A percentile compares a stretch with the other conserved stretches of the same genome.
phyloP scores from a whole-genome alignment of 108 stramenopile genomes.

The Seminavis robusta region DNA sequence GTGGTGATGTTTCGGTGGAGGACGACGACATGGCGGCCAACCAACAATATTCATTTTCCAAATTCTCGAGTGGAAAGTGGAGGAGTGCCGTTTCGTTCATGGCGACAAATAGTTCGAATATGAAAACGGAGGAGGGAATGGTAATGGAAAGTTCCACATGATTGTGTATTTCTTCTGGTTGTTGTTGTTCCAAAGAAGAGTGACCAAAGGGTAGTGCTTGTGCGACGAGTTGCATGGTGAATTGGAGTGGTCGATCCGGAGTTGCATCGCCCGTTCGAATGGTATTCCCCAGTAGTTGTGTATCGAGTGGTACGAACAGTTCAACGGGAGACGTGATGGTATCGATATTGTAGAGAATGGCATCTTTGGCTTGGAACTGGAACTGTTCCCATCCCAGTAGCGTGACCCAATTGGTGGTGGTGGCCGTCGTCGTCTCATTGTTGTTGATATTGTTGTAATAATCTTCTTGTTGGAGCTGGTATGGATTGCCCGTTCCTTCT shows the following conservation, averaged over 20 bases:
- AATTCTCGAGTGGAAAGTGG: conserved; percentile 57
- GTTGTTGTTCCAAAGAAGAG: neutral
- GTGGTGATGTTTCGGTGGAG: no score
- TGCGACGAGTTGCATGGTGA: no score
- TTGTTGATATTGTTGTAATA: no score
- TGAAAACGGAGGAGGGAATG: conserved; percentile 13
- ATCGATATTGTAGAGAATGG: conserved; percentile 22
- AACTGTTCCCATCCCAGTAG: no score
- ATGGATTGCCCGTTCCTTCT: no score
- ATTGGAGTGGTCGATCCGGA: no score
- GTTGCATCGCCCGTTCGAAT: conserved; percentile 1
- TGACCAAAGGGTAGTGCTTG: no score
- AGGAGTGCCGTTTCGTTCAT: conserved; percentile 41
- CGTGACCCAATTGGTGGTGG: no score
- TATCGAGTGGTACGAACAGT: conserved; percentile 10
- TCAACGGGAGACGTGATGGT: conserved; percentile 8
- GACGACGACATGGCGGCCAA: no score
- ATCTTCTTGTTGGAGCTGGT: no score
- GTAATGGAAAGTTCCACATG: conserved; percentile 24
- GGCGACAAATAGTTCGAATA: conserved; percentile 23
- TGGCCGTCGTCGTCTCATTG: no score
- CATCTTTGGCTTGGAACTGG: no score
- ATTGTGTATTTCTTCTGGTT: conserved; percentile 43
- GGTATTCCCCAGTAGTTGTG: conserved; percentile 5
- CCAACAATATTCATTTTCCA: conserved; percentile 65